phyloP scores from a whole-genome alignment of 2,329 filamentous ascomycete genomes.

The Purpureocillium lavendulum region DNA sequence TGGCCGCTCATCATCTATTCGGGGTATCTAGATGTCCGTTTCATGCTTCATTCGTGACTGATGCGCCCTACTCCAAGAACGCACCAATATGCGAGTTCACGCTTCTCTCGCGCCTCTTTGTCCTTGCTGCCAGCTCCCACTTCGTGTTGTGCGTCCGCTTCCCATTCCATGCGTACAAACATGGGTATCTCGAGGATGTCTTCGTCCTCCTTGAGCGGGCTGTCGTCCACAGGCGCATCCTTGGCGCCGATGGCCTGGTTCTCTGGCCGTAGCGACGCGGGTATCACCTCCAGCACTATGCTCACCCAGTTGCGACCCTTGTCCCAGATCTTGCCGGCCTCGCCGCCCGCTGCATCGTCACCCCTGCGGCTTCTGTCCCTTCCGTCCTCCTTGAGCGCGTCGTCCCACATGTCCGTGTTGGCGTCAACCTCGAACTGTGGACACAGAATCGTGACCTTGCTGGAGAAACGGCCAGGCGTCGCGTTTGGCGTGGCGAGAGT shows the following conservation, averaged over 20 bases:
- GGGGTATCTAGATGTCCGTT: constrained; percentile 30
- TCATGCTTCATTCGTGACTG: constrained; percentile 32
- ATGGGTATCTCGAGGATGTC: constrained; percentile 81
- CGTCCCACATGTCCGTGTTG: constrained; percentile 82
- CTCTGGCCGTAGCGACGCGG: constrained; percentile 43
- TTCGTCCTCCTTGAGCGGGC: constrained; percentile 49
- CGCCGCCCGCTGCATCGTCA: constrained; percentile 43
- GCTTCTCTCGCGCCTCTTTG: constrained; percentile 63
- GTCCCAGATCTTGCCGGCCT: constrained; percentile 95
- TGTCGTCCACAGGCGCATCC: constrained; percentile 30
- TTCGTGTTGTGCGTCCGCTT: constrained; percentile 59
- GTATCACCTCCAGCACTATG: constrained; percentile 83
- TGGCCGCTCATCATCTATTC: constrained; percentile 10
- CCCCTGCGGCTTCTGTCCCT: constrained; percentile 28
- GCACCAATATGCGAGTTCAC: constrained; percentile 93
- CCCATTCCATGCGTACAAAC: constrained; percentile 89
- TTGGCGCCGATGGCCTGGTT: constrained; percentile 19
- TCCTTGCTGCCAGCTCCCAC: constrained; percentile 48
- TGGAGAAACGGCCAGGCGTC: constrained; percentile 68
- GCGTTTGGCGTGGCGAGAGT: constrained; percentile 76
- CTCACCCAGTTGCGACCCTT: constrained; percentile 89
- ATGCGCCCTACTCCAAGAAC: constrained; percentile 84
- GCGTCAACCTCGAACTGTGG: constrained; percentile 91
- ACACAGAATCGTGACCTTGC: constrained; percentile 83
- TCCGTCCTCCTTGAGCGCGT: constrained; percentile 60